Percentiles rank a stretch among this genome's conserved stretches.
Conservation (phyloP, 257 asterid species). For the Solanum neorickii region DNA sequence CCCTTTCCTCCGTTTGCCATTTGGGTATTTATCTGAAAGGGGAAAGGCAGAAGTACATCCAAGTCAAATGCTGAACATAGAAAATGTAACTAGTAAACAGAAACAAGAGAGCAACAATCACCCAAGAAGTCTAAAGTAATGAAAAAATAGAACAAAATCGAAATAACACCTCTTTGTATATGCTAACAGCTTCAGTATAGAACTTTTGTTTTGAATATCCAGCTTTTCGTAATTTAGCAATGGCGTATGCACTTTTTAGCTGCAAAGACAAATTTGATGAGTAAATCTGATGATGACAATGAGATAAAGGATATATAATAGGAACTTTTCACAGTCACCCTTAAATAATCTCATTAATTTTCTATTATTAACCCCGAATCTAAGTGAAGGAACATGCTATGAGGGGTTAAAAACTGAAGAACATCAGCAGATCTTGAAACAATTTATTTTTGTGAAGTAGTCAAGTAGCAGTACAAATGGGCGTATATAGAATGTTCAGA, state of each 20-base stretch:
- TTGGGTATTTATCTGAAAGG: slow-evolving; percentile 61
- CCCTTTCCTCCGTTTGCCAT: slow-evolving; percentile 83
- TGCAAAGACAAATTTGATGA: slow-evolving; percentile 26
- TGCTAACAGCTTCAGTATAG: slow-evolving; percentile 55
- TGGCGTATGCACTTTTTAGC: slow-evolving; percentile 83
- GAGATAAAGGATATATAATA: background rate
- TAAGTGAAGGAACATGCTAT: background rate
- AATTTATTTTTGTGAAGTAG: background rate
- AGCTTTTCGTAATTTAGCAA: slow-evolving; percentile 60
- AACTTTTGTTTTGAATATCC: slow-evolving; percentile 75
- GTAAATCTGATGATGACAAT: background rate
- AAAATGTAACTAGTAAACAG: background rate
- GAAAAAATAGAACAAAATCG: background rate
- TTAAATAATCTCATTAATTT: background rate
- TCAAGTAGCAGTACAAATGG: background rate
- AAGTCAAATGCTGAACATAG: background rate
- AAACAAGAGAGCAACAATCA: background rate
- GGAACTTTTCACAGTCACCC: background rate
- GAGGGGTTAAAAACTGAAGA: background rate
- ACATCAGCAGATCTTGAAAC: background rate
- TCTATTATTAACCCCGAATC: background rate
- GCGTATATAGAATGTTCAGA: background rate
- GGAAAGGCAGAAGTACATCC: background rate
- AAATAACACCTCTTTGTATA: slow-evolving; percentile 75
- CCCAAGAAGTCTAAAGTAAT: background rate